Evolutionary conservation across 495 filamentous ascomycete genomes (phyloP).

Genomic region (Xylaria longipes): DNA sequence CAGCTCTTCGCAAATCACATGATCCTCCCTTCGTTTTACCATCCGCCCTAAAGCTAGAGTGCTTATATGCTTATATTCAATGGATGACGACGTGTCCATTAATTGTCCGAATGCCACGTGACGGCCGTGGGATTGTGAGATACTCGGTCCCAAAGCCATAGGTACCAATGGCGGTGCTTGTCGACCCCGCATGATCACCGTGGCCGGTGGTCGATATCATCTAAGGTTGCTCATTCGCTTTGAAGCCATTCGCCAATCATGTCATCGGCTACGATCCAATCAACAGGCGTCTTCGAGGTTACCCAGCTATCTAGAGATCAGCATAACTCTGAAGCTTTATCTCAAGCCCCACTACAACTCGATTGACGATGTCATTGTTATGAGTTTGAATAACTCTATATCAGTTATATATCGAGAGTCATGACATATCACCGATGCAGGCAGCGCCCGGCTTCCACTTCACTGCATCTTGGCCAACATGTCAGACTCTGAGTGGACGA

Average conservation of each 20-base stretch:
- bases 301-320: constrained; percentile 6
- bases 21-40: not conserved
- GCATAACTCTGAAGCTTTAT: constrained; percentile 20
- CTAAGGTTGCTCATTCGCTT: not conserved
- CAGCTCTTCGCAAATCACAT: constrained; percentile 2
- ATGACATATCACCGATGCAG: constrained; percentile 15
- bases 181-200: constrained; percentile 7
- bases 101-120: not conserved
- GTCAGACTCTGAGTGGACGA: constrained; percentile 12
- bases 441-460: constrained; percentile 3
- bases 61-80: not conserved
- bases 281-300: not conserved
- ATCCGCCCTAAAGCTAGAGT: not conserved
- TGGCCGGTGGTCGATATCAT: not conserved
- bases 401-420: not conserved
- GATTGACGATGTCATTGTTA: constrained; percentile 16
- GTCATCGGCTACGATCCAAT: constrained; percentile 3
- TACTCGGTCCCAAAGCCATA: not conserved
- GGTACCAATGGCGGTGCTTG: not conserved
- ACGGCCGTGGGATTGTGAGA: not conserved
- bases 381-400: constrained; percentile 11
- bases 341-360: constrained; percentile 7
- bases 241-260: constrained; percentile 21
- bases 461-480: constrained; percentile 8
- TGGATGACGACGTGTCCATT: not conserved